A percentile compares a stretch with the other conserved stretches of the same genome.
These are phyloP conservation scores for Mycosphaerella sp. DNA, from an alignment of 2,329 filamentous ascomycete genomes.

Conservation along the genomic window DNA sequence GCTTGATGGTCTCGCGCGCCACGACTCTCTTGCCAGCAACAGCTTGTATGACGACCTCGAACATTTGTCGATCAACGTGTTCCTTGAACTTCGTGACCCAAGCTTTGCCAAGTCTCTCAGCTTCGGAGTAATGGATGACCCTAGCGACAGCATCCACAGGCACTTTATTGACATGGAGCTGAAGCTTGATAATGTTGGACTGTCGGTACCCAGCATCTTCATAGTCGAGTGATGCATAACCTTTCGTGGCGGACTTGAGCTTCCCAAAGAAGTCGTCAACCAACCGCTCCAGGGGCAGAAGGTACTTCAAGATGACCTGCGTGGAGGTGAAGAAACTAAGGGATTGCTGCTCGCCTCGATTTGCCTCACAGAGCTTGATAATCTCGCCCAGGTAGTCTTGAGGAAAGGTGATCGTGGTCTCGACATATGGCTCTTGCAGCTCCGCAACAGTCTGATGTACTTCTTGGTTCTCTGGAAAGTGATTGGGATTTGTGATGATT, in stretches of 20 bases:
- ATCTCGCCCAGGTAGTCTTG: constrained; percentile 91
- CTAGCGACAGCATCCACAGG: constrained; percentile 93
- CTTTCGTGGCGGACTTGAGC: constrained; percentile 86
- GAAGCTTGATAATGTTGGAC: constrained; percentile 78
- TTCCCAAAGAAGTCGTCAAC: constrained; percentile 98
- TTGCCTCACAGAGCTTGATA: constrained; percentile 88
- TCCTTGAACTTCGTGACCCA: constrained; percentile 98
- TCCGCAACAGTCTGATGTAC: constrained; percentile 51
- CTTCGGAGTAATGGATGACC: constrained; percentile 76
- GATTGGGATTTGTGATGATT: constrained; percentile 75
- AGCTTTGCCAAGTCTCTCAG: constrained; percentile 68
- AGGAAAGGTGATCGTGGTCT: constrained; percentile 79
- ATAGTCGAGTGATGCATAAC: constrained; percentile 93
- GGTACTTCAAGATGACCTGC: constrained; percentile 92
- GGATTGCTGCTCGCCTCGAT: constrained; percentile 78
- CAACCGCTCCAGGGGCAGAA: constrained; percentile 77
- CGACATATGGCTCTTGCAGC: constrained; percentile 68
- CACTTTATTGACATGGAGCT: constrained; percentile 85
- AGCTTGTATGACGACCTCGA: constrained; percentile 93
- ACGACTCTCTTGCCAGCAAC: constrained; percentile 75
- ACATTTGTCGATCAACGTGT: constrained; percentile 94
- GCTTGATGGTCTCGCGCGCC: constrained; percentile 90
- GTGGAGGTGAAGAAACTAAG: constrained; percentile 86
- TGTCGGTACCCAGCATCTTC: constrained; percentile 85
- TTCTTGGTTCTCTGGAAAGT: constrained; percentile 71